phyloP scores from a whole-genome alignment of 1,139 yeast genomes.

The Petasospora fabianii region DNA sequence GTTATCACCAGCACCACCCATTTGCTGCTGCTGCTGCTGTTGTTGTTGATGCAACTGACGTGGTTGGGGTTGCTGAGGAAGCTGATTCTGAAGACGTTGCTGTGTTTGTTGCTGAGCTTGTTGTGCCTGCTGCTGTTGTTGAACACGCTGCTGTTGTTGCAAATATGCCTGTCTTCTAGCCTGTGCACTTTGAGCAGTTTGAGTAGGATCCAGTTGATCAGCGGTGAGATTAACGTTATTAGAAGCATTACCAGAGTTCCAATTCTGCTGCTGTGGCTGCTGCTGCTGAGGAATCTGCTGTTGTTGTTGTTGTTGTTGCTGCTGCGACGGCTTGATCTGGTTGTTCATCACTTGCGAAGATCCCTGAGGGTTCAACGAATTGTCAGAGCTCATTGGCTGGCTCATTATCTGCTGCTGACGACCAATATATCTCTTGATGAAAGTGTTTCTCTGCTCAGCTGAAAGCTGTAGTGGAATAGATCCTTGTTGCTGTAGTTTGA shows the following conservation, averaged over 20 bases:
- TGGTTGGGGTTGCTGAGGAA: slow-evolving; percentile 12
- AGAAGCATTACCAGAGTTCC: slow-evolving; percentile 5
- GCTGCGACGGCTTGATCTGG: slow-evolving; percentile 6
- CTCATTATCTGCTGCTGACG: slow-evolving; percentile 24
- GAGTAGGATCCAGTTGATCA: slow-evolving; percentile 14
- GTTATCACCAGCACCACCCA: slow-evolving; percentile 7
- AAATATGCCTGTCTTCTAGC: slow-evolving; percentile 20
- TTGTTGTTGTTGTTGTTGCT: slow-evolving; percentile 1
- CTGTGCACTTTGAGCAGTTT: not conserved
- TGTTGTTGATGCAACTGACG: slow-evolving; percentile 19
- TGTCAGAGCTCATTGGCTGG: slow-evolving; percentile 6
- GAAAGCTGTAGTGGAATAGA: slow-evolving; percentile 27
- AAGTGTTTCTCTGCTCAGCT: slow-evolving; percentile 23
- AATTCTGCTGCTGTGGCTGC: slow-evolving; percentile 9
- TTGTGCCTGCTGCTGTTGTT: slow-evolving; percentile 10
- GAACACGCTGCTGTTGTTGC: slow-evolving; percentile 15
- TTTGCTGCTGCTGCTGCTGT: slow-evolving; percentile 12
- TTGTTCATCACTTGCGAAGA: not conserved
- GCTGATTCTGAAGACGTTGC: slow-evolving; percentile 19
- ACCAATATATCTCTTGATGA: slow-evolving; percentile 22
- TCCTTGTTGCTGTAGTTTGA: slow-evolving; percentile 35
- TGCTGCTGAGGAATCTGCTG: slow-evolving; percentile 10
- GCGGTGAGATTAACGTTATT: slow-evolving; percentile 2
- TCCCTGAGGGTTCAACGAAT: slow-evolving; percentile 7
- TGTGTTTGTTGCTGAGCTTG: slow-evolving; percentile 10